A percentile compares a stretch with the other conserved stretches of the same genome.
These are phyloP conservation scores for Microsporum audouinii DNA, from an alignment of 2,329 filamentous ascomycete genomes.

Conservation along the genomic window DNA sequence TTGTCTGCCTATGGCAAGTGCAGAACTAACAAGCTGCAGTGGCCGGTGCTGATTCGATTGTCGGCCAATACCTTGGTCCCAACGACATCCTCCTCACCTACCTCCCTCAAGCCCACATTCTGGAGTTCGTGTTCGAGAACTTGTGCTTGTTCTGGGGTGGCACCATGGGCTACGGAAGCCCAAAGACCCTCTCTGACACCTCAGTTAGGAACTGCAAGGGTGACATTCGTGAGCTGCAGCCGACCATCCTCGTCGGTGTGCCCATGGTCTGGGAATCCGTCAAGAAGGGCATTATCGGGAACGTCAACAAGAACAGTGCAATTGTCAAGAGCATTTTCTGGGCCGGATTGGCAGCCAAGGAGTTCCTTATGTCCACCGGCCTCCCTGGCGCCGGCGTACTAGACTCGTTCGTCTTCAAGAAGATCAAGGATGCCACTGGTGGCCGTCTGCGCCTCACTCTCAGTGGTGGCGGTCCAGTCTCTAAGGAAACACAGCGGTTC, in stretches of 20 bases:
- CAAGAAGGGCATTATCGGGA: constrained; percentile 79
- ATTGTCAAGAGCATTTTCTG: constrained; percentile 69
- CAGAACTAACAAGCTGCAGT: constrained; percentile 36
- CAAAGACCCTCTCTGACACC: constrained; percentile 73
- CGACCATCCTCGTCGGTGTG: constrained; percentile 84
- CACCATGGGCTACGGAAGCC: constrained; percentile 78
- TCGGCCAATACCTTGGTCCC: constrained; percentile 66
- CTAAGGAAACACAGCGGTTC: constrained; percentile 78
- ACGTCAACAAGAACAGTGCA: constrained; percentile 61
- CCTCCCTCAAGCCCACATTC: constrained; percentile 85
- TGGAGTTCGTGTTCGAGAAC: constrained; percentile 94
- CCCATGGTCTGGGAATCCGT: constrained; percentile 96
- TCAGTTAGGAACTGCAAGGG: constrained; percentile 84
- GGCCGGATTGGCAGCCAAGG: constrained; percentile 51
- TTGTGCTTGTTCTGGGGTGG: constrained; percentile 78
- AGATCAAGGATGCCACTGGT: constrained; percentile 81
- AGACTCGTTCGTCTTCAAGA: constrained; percentile 78
- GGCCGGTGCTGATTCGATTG: constrained; percentile 66
- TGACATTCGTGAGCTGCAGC: constrained; percentile 84
- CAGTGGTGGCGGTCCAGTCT: constrained; percentile 86
- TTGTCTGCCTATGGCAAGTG: not conserved
- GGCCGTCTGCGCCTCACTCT: constrained; percentile 79
- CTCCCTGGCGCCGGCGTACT: constrained; percentile 52
- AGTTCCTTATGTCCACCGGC: constrained; percentile 45
- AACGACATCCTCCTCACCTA: constrained; percentile 78